Evolutionary conservation across 73 alveolate genomes (phyloP), one percentile per base, ranked within the genome.

Genomic region (Stentor coeruleus): DNA sequence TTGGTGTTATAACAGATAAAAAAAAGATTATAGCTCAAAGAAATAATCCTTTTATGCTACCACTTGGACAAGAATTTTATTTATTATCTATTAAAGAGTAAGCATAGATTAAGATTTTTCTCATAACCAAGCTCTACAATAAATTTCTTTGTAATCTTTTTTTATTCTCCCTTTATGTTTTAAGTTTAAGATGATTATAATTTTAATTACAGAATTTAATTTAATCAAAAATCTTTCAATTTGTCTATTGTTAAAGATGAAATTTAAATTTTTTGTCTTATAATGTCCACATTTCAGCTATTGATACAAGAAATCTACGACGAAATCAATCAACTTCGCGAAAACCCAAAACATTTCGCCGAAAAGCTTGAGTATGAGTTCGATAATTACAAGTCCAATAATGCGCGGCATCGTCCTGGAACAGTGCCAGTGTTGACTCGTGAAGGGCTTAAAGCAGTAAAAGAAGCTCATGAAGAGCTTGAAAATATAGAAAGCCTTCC

Each of bases 401-500:
- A 31, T 11, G n/a, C 79, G 37, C n/a, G 37, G 42, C 36, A 26
- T 20, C n/a, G 79, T 28, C 26, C 36, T 26, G 79, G 79, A 26
- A 11, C 79, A 26, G 79, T 66, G 26, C 79, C 79, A 28, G 37
- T 66, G 0, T 28, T 66, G 79, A 66, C 79, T 20, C n/a, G 39
- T 28, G 79, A 66, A 66, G 79, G 79, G n/a, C 20, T 66, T 40
- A 26, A 26, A 28, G 79, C 79, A 28, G 36, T 66, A 1, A 26
- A 35, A 3, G 92, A 86, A 49, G 86, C 84, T 58, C 74, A 82
- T 39, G 31, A 73, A 31, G 73, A 14, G 11, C 42, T 90, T 30
- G 87, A 87, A 81, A 35, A 81, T 30, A 26, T 60, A 74, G 88
- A 87, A 74, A 87, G 91, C n/a, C 40, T 81, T 26, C 15, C 55